Evolutionary conservation across 305 asterid genomes (phyloP).

Genomic region (Ilex paraguariensis): DNA sequence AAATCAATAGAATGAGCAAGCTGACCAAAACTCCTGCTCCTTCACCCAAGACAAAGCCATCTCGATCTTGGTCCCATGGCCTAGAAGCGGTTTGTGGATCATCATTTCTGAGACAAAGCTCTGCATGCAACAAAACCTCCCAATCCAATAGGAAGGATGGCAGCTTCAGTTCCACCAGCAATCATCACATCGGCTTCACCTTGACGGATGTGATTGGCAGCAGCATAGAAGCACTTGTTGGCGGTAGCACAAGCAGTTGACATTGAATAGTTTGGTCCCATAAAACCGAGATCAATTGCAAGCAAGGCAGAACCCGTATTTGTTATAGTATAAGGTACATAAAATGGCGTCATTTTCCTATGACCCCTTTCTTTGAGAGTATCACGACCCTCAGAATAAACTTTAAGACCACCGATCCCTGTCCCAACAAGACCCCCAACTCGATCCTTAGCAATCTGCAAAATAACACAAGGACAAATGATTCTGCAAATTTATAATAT

Average conservation of each 20-base stretch:
- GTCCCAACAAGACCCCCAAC: constrained; percentile 79
- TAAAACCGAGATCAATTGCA: constrained; percentile 77
- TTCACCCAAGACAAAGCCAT: constrained; percentile 92
- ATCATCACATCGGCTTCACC: constrained; percentile 92
- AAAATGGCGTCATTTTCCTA: constrained; percentile 80
- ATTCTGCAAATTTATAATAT: not conserved
- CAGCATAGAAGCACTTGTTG: constrained; percentile 75
- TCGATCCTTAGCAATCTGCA: constrained; percentile 73
- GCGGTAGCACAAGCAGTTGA: constrained; percentile 94
- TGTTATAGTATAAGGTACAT: constrained; percentile 80
- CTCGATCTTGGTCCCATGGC: constrained; percentile 88
- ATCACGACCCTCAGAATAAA: constrained; percentile 65
- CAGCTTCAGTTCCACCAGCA: constrained; percentile 90
- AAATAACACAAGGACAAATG: constrained; percentile 2
- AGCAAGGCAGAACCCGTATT: constrained; percentile 88
- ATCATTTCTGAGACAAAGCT: constrained; percentile 79
- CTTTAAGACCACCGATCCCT: constrained; percentile 87
- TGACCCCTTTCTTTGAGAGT: constrained; percentile 62
- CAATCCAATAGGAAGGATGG: constrained; percentile 65
- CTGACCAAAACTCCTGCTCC: constrained; percentile 90
- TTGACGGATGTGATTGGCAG: constrained; percentile 85
- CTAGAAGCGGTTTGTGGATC: constrained; percentile 83
- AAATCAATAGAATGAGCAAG: not conserved
- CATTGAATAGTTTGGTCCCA: constrained; percentile 91
- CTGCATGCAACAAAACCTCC: constrained; percentile 90